These are phyloP conservation scores for Colletotrichum tropicale DNA, from an alignment of 2,329 filamentous ascomycete genomes.

Conservation along the genomic window DNA sequence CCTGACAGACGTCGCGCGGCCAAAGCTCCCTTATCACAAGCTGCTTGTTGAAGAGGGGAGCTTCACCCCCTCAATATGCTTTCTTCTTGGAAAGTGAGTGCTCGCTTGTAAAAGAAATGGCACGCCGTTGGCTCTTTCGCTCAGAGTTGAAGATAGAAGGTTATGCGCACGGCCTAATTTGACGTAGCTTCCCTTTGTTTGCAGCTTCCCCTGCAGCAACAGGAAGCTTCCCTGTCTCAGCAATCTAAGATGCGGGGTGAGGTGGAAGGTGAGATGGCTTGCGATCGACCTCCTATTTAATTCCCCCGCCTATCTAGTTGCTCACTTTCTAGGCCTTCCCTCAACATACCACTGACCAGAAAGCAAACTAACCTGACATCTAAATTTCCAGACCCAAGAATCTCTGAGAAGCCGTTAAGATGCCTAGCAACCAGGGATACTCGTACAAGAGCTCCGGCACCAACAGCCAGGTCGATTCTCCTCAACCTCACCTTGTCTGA, in stretches of 20 bases:
- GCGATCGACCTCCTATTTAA: neutral
- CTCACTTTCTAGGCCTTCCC: no score
- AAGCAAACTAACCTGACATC: neutral
- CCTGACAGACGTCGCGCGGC: neutral
- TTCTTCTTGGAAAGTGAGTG: neutral
- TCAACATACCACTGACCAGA: neutral
- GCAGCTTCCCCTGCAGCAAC: neutral
- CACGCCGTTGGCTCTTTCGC: neutral
- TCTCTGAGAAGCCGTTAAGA: neutral
- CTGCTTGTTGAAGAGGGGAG: neutral
- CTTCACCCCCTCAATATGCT: neutral
- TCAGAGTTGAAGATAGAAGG: neutral
- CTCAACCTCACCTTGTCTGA: neutral
- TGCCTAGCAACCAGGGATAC: conserved; percentile 34
- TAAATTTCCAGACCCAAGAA: neutral
- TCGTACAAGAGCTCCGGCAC: conserved; percentile 58
- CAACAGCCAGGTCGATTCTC: conserved; percentile 61
- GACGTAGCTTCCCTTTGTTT: neutral
- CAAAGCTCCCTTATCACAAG: neutral
- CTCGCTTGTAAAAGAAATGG: neutral
- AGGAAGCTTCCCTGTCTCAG: neutral
- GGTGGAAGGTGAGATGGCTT: neutral
- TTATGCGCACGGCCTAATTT: neutral
- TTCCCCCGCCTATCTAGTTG: neutral
- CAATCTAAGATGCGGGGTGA: neutral